A percentile compares a stretch with the other conserved stretches of the same genome.
phyloP scores from a whole-genome alignment of 257 asterid genomes.

The Solanum bulbocastanum region DNA sequence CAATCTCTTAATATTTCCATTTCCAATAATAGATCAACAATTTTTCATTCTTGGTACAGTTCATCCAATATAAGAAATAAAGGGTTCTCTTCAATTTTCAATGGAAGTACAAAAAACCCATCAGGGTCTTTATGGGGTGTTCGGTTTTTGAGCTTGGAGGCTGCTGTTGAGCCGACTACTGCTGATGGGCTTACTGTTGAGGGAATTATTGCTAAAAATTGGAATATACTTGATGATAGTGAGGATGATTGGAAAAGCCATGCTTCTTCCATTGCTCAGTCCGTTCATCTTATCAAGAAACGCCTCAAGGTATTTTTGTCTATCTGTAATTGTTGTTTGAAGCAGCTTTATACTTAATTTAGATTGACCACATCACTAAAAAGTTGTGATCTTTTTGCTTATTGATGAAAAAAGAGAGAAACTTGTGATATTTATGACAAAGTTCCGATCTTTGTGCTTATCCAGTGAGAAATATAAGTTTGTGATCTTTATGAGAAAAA shows the following conservation, averaged over 20 bases:
- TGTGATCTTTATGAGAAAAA: background rate
- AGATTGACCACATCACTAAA: background rate
- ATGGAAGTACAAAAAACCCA: slow-evolving; percentile 9
- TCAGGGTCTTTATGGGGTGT: slow-evolving; percentile 7
- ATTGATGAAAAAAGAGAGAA: background rate
- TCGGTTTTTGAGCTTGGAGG: slow-evolving; percentile 39
- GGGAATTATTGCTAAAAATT: slow-evolving; percentile 57
- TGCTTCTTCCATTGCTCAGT: slow-evolving; percentile 83
- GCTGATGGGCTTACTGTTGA: slow-evolving; percentile 84
- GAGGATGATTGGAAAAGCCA: slow-evolving; percentile 91
- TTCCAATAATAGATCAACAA: slow-evolving; percentile 2
- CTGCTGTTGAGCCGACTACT: slow-evolving; percentile 54
- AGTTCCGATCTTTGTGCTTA: background rate
- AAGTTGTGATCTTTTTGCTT: background rate
- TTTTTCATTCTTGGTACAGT: slow-evolving; percentile 10
- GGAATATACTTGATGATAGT: slow-evolving; percentile 59
- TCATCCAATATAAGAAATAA: background rate
- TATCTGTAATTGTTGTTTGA: background rate
- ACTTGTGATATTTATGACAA: background rate
- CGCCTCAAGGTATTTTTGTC: slow-evolving; percentile 46
- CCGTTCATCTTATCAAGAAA: slow-evolving; percentile 78
- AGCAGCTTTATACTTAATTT: background rate
- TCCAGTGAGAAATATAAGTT: background rate
- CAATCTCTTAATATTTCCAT: slow-evolving; percentile 7
- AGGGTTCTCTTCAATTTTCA: slow-evolving; percentile 13